Conservation (phyloP, 148 eudicot species). For the Vaccinium myrtillus region DNA sequence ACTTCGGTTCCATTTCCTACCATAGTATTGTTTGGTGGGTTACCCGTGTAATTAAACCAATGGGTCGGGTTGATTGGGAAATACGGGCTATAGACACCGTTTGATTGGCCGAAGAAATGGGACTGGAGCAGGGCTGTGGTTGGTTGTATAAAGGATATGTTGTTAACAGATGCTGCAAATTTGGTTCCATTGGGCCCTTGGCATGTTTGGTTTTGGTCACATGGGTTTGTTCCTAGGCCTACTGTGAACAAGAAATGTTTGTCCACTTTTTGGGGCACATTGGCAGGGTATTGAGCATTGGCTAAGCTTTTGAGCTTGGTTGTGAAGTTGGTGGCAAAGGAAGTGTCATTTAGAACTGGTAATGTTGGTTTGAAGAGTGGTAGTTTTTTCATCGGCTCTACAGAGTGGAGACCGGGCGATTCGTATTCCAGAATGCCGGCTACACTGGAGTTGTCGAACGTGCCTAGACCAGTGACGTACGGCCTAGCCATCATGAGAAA, state of each 20-base stretch:
- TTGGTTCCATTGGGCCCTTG: slow-evolving; percentile 42
- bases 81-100: slow-evolving; percentile 27
- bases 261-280: slow-evolving; percentile 52
- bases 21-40: slow-evolving; percentile 31
- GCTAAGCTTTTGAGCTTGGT: slow-evolving; percentile 53
- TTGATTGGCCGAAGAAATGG: slow-evolving; percentile 28
- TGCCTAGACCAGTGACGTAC: slow-evolving; percentile 57
- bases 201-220: slow-evolving; percentile 39
- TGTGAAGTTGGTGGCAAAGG: slow-evolving; percentile 42
- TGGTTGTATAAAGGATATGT: slow-evolving; percentile 26
- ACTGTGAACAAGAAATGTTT: slow-evolving; percentile 58
- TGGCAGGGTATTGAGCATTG: slow-evolving; percentile 50
- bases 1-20: slow-evolving; percentile 34
- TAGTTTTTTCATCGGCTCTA: slow-evolving; percentile 29
- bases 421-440: slow-evolving; percentile 61
- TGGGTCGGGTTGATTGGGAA: slow-evolving; percentile 26
- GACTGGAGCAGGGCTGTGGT: slow-evolving; percentile 33
- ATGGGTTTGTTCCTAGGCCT: slow-evolving; percentile 58
- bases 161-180: slow-evolving; percentile 35
- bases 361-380: slow-evolving; percentile 50
- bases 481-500: slow-evolving; percentile 67
- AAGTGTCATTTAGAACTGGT: slow-evolving; percentile 57
- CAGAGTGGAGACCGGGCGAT: not conserved
- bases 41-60: slow-evolving; percentile 39
- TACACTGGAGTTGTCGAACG: slow-evolving; percentile 65